Conservation (phyloP, 2,329 filamentous ascomycete species). For the Fusarium penzigii region DNA sequence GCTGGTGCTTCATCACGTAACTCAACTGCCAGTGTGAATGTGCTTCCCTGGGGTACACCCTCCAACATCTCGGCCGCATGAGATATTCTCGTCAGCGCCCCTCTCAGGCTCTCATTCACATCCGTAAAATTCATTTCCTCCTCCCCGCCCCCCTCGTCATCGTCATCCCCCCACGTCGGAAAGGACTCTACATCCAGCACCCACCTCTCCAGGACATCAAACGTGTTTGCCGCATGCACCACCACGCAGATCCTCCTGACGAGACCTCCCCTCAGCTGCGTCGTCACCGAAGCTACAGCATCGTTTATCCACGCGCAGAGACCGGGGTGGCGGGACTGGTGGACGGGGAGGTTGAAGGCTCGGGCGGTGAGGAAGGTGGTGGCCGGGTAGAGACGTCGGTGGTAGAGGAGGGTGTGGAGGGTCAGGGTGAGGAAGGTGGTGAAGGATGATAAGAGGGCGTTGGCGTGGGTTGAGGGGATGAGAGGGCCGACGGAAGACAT, state of each 20-base stretch:
- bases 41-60: constrained; percentile 63
- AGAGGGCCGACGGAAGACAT: constrained; percentile 11
- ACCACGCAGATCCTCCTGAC: constrained; percentile 51
- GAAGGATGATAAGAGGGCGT: constrained; percentile 65
- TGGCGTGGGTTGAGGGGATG: constrained; percentile 39
- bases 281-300: constrained; percentile 70
- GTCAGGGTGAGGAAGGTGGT: constrained; percentile 78
- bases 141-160: constrained; percentile 22
- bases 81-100: constrained; percentile 63
- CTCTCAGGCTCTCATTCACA: constrained; percentile 72
- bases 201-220: constrained; percentile 59
- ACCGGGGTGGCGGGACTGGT: constrained; percentile 81
- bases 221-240: constrained; percentile 42
- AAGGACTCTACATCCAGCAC: constrained; percentile 59
- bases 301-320: constrained; percentile 86
- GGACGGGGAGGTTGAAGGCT: constrained; percentile 81
- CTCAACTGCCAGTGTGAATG: constrained; percentile 77
- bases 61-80: constrained; percentile 59
- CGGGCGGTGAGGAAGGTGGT: constrained; percentile 76
- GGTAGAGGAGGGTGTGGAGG: constrained; percentile 83
- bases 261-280: constrained; percentile 63
- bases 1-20: constrained; percentile 60
- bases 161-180: constrained; percentile 38
- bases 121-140: constrained; percentile 54
- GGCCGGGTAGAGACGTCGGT: constrained; percentile 76